These are phyloP conservation scores for Panicum hallii DNA, from an alignment of 202 grass and related monocot species.

Conservation along the genomic window DNA sequence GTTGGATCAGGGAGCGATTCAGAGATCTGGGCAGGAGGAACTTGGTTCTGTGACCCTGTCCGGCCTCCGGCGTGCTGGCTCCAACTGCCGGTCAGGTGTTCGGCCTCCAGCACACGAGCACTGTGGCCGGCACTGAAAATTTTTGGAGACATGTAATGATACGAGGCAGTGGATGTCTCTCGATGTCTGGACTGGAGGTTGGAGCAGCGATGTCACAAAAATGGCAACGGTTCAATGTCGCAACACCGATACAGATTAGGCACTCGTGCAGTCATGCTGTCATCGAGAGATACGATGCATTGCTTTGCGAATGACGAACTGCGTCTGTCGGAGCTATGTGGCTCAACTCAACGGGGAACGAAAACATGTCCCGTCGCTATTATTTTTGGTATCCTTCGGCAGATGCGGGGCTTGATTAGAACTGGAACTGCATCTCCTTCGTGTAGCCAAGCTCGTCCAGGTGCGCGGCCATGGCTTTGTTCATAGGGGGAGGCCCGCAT, in stretches of 20 bases:
- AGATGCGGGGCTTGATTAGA: conserved; percentile 40
- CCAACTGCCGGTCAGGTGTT: background rate
- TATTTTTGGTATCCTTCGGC: conserved; percentile 36
- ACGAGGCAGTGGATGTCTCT: background rate
- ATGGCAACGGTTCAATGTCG: background rate
- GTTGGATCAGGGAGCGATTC: background rate
- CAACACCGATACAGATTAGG: background rate
- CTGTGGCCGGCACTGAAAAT: background rate
- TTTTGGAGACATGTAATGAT: background rate
- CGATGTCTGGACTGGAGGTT: background rate
- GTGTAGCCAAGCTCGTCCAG: conserved; percentile 84
- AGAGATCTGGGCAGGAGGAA: background rate
- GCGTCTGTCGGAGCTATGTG: background rate
- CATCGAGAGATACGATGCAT: background rate
- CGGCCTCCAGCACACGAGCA: too few species aligned
- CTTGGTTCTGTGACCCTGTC: too few species aligned
- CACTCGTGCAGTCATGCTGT: background rate
- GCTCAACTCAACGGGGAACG: background rate
- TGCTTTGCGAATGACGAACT: background rate
- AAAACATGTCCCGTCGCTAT: background rate
- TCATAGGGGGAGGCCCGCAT: conserved; percentile 96
- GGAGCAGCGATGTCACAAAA: background rate
- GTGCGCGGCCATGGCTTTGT: conserved; percentile 91
- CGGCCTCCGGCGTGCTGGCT: background rate
- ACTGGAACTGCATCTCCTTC: conserved; percentile 98